These are phyloP conservation scores for Canavalia gladiata DNA, from an alignment of 306 rosid genomes.

Conservation along the genomic window DNA sequence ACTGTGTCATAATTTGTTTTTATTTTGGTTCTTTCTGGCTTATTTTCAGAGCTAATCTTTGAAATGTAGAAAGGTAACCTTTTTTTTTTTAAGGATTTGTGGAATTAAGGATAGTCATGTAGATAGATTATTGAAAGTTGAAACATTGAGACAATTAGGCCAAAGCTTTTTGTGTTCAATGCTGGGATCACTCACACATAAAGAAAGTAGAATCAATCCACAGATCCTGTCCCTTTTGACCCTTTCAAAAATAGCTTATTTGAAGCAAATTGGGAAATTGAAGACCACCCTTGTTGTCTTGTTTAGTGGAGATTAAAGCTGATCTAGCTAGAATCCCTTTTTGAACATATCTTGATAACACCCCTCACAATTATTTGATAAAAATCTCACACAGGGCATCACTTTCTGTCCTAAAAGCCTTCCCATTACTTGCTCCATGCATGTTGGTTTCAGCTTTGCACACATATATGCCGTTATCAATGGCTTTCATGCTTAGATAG, in stretches of 20 bases:
- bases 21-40: too few species aligned
- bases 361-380: constrained; percentile 49
- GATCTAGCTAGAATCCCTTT: constrained; percentile 25
- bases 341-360: constrained; percentile 49
- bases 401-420: constrained; percentile 54
- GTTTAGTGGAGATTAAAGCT: constrained; percentile 56
- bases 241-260: constrained; percentile 12
- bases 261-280: constrained; percentile 37
- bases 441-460: constrained; percentile 40
- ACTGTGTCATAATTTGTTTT: not conserved
- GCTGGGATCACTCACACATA: constrained; percentile 46
- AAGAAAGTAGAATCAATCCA: constrained; percentile 30
- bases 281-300: constrained; percentile 27
- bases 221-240: not conserved
- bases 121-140: constrained; percentile 38
- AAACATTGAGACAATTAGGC: constrained; percentile 5
- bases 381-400: not conserved
- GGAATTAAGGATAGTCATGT: constrained; percentile 9
- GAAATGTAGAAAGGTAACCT: constrained; percentile 15
- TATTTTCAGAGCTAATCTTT: constrained; percentile 9
- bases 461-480: not conserved
- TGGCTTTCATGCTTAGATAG: not conserved
- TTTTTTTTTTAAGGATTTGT: not conserved
- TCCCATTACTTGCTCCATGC: constrained; percentile 47
- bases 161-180: constrained; percentile 40